Conservation (phyloP, 495 filamentous ascomycete genomes). For the Penicillium subrubescens region DNA sequence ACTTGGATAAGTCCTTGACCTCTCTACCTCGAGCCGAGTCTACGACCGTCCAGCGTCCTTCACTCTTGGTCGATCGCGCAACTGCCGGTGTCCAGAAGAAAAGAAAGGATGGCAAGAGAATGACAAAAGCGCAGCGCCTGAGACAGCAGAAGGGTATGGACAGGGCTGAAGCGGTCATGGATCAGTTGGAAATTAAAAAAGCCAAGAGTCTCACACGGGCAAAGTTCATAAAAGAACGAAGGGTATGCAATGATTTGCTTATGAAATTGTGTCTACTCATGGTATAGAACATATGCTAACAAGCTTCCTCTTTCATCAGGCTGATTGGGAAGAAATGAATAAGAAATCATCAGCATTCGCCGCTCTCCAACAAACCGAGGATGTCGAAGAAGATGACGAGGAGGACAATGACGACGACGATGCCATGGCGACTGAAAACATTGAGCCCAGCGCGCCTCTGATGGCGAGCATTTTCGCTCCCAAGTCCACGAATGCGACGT, state of each 20-base stretch:
- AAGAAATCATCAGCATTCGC: conserved; percentile 35
- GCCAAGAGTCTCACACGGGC: conserved; percentile 63
- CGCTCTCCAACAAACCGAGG: conserved; percentile 29
- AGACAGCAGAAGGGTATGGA: conserved; percentile 74
- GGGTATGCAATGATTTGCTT: conserved; percentile 31
- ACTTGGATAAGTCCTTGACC: conserved; percentile 76
- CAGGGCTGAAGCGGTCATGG: conserved; percentile 68
- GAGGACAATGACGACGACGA: conserved; percentile 31
- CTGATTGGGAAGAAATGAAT: conserved; percentile 48
- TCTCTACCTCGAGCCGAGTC: conserved; percentile 56
- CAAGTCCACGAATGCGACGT: conserved; percentile 7
- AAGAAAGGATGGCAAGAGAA: conserved; percentile 53
- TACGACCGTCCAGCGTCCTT: conserved; percentile 52
- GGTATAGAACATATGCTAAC: conserved; percentile 23
- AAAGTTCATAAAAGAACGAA: conserved; percentile 55
- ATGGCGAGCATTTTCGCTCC: conserved; percentile 21
- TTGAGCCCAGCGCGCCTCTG: conserved; percentile 20
- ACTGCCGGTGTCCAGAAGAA: conserved; percentile 69
- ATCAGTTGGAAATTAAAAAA: conserved; percentile 70
- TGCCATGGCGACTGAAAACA: conserved; percentile 36
- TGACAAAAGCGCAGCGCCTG: conserved; percentile 65
- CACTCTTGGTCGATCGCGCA: conserved; percentile 59
- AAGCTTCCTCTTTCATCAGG: conserved; percentile 24
- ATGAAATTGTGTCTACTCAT: background rate
- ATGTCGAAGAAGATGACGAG: conserved; percentile 27